A percentile compares a stretch with the other conserved stretches of the same genome.
Evolutionary conservation across 345 rosid species (phyloP).

Genomic region (Camelina neglecta): DNA sequence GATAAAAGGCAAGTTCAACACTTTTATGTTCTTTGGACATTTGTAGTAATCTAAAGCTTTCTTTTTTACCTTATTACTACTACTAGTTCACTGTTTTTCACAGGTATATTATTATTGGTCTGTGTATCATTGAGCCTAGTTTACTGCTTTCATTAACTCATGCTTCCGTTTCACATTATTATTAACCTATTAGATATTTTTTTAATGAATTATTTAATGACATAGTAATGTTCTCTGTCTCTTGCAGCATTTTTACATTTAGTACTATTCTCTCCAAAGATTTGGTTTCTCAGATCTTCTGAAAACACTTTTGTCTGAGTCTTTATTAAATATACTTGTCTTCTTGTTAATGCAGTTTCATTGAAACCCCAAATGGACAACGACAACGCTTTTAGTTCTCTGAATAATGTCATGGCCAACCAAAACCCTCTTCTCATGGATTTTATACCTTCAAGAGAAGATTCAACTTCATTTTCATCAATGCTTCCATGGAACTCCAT

Average conservation of each 20-base stretch:
- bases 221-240: constrained; percentile 32
- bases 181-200: constrained; percentile 14
- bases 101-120: constrained; percentile 36
- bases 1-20: constrained; percentile 38
- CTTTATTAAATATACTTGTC: constrained; percentile 20
- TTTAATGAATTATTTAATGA: constrained; percentile 24
- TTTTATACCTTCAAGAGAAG: constrained; percentile 43
- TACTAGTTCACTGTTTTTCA: constrained; percentile 30
- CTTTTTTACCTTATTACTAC: constrained; percentile 3
- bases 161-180: constrained; percentile 26
- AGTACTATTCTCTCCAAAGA: constrained; percentile 30
- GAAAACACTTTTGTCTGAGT: constrained; percentile 29
- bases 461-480: constrained; percentile 33
- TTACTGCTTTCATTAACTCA: constrained; percentile 36
- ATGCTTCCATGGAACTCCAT: constrained; percentile 43
- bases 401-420: constrained; percentile 43
- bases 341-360: constrained; percentile 36
- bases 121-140: constrained; percentile 40
- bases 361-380: constrained; percentile 43
- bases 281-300: constrained; percentile 35
- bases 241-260: constrained; percentile 32
- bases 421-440: constrained; percentile 49
- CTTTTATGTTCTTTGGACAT: constrained; percentile 35
- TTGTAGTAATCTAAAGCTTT: constrained; percentile 43
- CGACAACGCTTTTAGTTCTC: constrained; percentile 55